Conservation (phyloP, 2,329 filamentous ascomycete species). For the Aspergillus sp. region DNA sequence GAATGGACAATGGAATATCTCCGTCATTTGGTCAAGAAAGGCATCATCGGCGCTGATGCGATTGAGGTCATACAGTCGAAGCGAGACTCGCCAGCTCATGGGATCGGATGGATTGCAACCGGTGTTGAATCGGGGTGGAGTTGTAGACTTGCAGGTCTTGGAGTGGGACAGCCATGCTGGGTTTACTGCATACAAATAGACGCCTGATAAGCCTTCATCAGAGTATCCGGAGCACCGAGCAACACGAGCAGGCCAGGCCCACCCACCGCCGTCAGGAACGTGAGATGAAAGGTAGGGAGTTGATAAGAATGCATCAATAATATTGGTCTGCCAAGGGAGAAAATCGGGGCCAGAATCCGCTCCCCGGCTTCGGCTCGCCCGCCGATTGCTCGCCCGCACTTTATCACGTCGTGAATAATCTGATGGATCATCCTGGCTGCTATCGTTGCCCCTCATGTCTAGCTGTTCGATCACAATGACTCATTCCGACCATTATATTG, state of each 20-base stretch:
- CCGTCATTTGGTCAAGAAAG: conserved; percentile 22
- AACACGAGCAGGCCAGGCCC: no score
- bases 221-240: no score
- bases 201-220: no score
- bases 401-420: not conserved
- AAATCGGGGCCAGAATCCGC: not conserved
- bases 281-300: not conserved
- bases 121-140: not conserved
- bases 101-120: conserved; percentile 24
- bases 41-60: conserved; percentile 20
- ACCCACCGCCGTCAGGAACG: no score
- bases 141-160: not conserved
- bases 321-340: not conserved
- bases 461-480: not conserved
- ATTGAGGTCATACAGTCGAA: conserved; percentile 29
- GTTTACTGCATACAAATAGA: no score
- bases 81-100: conserved; percentile 30
- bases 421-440: not conserved
- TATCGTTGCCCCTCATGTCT: not conserved
- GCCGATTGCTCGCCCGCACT: not conserved
- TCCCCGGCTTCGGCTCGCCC: not conserved
- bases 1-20: conserved; percentile 37
- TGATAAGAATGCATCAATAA: not conserved
- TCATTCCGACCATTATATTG: not conserved
- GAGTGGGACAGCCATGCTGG: no score